Evolutionary conservation across 352 stramenopile genomes (phyloP), one percentile per base, ranked within the genome.

Genomic region (Globisporangium spinosum): DNA sequence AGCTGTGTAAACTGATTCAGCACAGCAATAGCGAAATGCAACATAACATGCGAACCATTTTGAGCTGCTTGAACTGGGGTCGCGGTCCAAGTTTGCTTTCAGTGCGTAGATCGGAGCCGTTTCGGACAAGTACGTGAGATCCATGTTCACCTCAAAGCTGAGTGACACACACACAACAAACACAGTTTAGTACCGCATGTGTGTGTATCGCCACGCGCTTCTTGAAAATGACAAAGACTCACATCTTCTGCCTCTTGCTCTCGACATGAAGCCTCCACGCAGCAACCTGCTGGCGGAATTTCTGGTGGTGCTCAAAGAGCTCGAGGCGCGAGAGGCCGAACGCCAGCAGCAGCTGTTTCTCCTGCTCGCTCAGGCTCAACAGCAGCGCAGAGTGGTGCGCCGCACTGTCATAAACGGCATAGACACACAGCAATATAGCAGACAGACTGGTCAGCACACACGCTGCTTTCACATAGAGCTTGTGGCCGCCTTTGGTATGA

Each of bases 241-340:
- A 63, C 54, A 47, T 47, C 17, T 63, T 29, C 17, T 15, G 29
- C 12, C 51, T 45, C 47, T 58, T 75, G 3, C 35, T 59, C 35
- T 71, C 63, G 29, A 70, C 32, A 2, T 53, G 64, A 15, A 38
- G 32, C 6, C 60, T 51, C 73, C 70, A 77, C 9, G 40, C 60
- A 8, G 67, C 29, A 15, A 79, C 62, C 23, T 34, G 59, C 53
- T 68, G 59, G 20, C 72, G 67, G 49, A 73, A 79, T 1, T 57
- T 34, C 35, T 79, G 70, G 4, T 79, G 73, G 4, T 59, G 27
- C 17, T 79, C 73, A 47, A 79, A 79, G 27, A 71, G 32, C 12
- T 75, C 73, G 58, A 79, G 34, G 40, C 70, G 68, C 8, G 73
- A 69, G 25, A 79, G 73, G 27, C 77, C 73, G 62, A 77, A 77